These are phyloP conservation scores for Coemansia reversa DNA, from an alignment of 192 early-diverging fungal genomes.

Conservation along the genomic window DNA sequence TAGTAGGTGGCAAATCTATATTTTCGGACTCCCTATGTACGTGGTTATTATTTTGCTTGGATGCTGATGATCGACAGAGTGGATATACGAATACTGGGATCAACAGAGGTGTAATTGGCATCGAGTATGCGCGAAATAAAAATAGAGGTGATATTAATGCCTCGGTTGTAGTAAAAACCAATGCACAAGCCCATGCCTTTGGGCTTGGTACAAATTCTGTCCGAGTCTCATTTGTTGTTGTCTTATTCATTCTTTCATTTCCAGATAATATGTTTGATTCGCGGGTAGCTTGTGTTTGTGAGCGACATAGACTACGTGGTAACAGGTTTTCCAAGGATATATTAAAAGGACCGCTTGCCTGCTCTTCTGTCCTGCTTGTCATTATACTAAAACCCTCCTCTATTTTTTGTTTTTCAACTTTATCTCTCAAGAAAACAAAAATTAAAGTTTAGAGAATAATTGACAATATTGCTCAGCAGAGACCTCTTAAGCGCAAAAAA, in stretches of 20 bases:
- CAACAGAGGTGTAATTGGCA: constrained; percentile 41
- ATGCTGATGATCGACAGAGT: constrained; percentile 16
- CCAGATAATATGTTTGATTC: too few species aligned
- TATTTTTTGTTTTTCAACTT: neutral
- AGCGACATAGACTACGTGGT: too few species aligned
- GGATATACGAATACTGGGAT: constrained; percentile 43
- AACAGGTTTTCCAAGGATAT: too few species aligned
- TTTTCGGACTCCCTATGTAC: constrained; percentile 2
- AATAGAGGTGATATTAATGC: constrained; percentile 42
- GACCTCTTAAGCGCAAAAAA: neutral
- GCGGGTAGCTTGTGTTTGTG: too few species aligned
- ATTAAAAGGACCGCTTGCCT: too few species aligned
- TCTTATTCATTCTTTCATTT: too few species aligned
- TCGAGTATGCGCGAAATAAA: constrained; percentile 42
- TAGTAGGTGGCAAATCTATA: constrained; percentile 2
- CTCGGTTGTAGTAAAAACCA: constrained; percentile 28
- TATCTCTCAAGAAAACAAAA: neutral
- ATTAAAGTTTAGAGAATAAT: neutral
- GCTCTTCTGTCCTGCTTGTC: too few species aligned
- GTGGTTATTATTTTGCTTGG: neutral
- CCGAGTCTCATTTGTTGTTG: too few species aligned
- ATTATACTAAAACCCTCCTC: neutral
- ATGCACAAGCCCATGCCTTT: constrained; percentile 35
- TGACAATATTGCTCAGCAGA: neutral
- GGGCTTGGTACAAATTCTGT: constrained; percentile 21